These are phyloP conservation scores for Thalassiosira hispida DNA, from an alignment of 352 stramenopile genomes.

Conservation along the genomic window DNA sequence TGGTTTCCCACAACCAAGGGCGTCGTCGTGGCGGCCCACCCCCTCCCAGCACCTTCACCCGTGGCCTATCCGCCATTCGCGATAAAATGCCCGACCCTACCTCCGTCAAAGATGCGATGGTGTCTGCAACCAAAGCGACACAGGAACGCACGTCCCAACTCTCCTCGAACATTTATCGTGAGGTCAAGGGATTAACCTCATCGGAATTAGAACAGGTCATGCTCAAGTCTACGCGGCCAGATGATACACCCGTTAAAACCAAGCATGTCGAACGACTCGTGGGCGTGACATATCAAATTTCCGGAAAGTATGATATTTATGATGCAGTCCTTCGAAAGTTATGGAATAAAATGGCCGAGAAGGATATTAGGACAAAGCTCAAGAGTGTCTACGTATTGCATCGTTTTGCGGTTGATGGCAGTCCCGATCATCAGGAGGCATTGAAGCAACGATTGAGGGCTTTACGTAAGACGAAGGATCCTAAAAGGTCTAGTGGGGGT, in stretches of 20 bases:
- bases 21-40: slow-evolving; percentile 25
- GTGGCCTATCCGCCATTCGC: slow-evolving; percentile 66
- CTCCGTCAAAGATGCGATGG: slow-evolving; percentile 61
- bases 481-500: slow-evolving; percentile 69
- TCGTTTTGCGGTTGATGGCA: slow-evolving; percentile 80
- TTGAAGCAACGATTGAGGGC: slow-evolving; percentile 84
- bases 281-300: slow-evolving; percentile 85
- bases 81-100: slow-evolving; percentile 73
- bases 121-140: slow-evolving; percentile 58
- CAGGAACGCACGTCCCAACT: slow-evolving; percentile 71
- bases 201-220: slow-evolving; percentile 86
- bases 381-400: slow-evolving; percentile 86
- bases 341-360: slow-evolving; percentile 86
- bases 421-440: slow-evolving; percentile 75
- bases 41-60: slow-evolving; percentile 61
- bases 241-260: slow-evolving; percentile 81
- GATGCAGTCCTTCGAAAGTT: slow-evolving; percentile 84
- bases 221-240: slow-evolving; percentile 83
- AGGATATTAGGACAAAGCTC: slow-evolving; percentile 79
- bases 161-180: slow-evolving; percentile 78
- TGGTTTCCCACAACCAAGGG: slow-evolving; percentile 39
- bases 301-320: slow-evolving; percentile 85
- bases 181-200: slow-evolving; percentile 83
- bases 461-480: slow-evolving; percentile 80
- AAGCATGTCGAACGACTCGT: slow-evolving; percentile 86